These are phyloP conservation scores for Glaciozyma antarctica DNA, from an alignment of 768 basidiomycete species.

Conservation along the genomic window DNA sequence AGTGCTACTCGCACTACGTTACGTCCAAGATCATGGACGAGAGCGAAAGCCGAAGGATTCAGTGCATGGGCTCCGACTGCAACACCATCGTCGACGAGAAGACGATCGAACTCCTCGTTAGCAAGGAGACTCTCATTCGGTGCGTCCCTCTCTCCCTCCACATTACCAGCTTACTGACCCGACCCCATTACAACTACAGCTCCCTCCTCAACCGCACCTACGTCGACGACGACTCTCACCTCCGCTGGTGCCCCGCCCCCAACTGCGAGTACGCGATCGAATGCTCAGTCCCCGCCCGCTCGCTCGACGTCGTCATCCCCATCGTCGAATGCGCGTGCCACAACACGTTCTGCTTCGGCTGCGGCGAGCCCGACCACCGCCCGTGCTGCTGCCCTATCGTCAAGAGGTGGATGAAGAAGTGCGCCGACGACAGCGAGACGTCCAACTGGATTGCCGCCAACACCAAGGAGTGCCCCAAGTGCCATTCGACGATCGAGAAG, in stretches of 20 bases:
- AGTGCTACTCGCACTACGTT: conserved; percentile 34
- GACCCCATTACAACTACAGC: conserved; percentile 57
- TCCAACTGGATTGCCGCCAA: conserved; percentile 99
- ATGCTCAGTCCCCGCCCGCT: conserved; percentile 68
- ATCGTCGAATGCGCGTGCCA: conserved; percentile 72
- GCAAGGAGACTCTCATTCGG: conserved; percentile 41
- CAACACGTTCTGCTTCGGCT: conserved; percentile 92
- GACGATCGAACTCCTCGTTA: conserved; percentile 46
- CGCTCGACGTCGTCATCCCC: conserved; percentile 71
- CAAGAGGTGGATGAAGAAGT: conserved; percentile 92
- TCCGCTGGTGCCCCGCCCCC: conserved; percentile 94
- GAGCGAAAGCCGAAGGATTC: conserved; percentile 42
- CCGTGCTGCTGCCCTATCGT: conserved; percentile 83
- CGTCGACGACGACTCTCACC: conserved; percentile 66
- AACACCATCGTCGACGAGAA: conserved; percentile 41
- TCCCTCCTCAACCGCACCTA: conserved; percentile 83
- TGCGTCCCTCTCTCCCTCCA: neutral
- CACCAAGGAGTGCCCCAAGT: conserved; percentile 94
- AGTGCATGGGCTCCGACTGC: conserved; percentile 45
- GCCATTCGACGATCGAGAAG: conserved; percentile 98
- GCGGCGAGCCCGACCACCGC: conserved; percentile 79
- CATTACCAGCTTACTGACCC: neutral
- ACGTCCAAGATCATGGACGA: conserved; percentile 36
- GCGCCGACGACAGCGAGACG: conserved; percentile 93
- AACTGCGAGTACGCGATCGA: conserved; percentile 89